phyloP scores from a whole-genome alignment of 768 basidiomycete genomes.

The Chiua virens region DNA sequence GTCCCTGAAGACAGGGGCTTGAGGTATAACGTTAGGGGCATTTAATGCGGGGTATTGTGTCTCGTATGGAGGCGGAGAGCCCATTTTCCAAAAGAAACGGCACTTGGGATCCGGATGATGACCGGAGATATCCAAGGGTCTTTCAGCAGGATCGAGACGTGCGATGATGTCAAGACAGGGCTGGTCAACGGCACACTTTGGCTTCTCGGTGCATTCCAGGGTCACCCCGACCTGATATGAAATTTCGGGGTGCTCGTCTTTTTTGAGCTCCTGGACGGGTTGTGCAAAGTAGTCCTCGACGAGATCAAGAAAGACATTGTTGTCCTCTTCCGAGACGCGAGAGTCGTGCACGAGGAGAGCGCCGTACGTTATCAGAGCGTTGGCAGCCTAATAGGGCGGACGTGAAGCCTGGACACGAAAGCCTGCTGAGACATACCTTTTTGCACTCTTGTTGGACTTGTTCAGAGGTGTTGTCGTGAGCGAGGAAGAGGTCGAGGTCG shows the following conservation, averaged over 20 bases:
- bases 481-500: constrained; percentile 72
- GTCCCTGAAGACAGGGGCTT: constrained; percentile 51
- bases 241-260: constrained; percentile 82
- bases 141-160: constrained; percentile 68
- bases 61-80: constrained; percentile 68
- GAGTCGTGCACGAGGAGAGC: constrained; percentile 86
- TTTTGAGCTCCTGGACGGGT: constrained; percentile 54
- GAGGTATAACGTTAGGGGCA: constrained; percentile 80
- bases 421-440: constrained; percentile 43
- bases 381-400: constrained; percentile 59
- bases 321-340: constrained; percentile 80
- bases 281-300: constrained; percentile 94
- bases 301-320: constrained; percentile 79
- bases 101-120: constrained; percentile 93
- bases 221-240: constrained; percentile 94
- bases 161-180: constrained; percentile 82
- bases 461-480: constrained; percentile 43
- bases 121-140: constrained; percentile 81
- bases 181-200: constrained; percentile 80
- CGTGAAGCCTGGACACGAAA: not conserved
- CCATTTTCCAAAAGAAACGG: constrained; percentile 91
- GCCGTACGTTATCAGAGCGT: constrained; percentile 80
- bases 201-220: constrained; percentile 94
- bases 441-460: constrained; percentile 59
- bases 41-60: constrained; percentile 77